Conservation (phyloP, 768 basidiomycete genomes). For the Suillus alpinus region DNA sequence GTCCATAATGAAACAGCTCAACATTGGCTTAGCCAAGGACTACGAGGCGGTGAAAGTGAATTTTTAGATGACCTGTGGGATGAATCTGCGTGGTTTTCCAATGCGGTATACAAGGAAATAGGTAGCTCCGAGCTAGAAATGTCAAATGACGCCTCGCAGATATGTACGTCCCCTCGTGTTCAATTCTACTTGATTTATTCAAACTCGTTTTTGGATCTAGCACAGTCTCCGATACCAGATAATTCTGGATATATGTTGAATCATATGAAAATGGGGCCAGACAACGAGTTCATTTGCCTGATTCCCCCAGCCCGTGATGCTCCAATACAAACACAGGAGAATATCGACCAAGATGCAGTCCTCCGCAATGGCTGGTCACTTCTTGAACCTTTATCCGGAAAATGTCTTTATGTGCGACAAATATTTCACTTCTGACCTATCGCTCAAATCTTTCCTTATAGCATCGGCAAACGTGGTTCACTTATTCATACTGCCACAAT, state of each 20-base stretch:
- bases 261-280: slow-evolving; percentile 69
- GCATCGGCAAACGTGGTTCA: slow-evolving; percentile 94
- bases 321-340: slow-evolving; percentile 45
- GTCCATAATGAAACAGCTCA: slow-evolving; percentile 69
- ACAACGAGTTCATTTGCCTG: slow-evolving; percentile 72
- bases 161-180: slow-evolving; percentile 36
- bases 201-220: slow-evolving; percentile 13
- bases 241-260: slow-evolving; percentile 55
- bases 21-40: slow-evolving; percentile 69
- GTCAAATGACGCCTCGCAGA: slow-evolving; percentile 18
- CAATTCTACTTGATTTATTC: slow-evolving; percentile 15
- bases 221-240: slow-evolving; percentile 16
- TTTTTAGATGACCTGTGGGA: slow-evolving; percentile 68
- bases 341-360: slow-evolving; percentile 55
- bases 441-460: slow-evolving; percentile 39
- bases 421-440: slow-evolving; percentile 22
- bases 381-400: slow-evolving; percentile 73
- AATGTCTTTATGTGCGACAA: slow-evolving; percentile 78
- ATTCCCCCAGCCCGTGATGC: slow-evolving; percentile 62
- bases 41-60: slow-evolving; percentile 72
- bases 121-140: slow-evolving; percentile 47
- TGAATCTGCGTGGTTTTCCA: slow-evolving; percentile 37
- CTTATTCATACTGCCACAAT: slow-evolving; percentile 95
- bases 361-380: slow-evolving; percentile 81
- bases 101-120: slow-evolving; percentile 54